Evolutionary conservation across 164 flowering plant genomes (phyloP).

Genomic region (Paratinospora sagittata): DNA sequence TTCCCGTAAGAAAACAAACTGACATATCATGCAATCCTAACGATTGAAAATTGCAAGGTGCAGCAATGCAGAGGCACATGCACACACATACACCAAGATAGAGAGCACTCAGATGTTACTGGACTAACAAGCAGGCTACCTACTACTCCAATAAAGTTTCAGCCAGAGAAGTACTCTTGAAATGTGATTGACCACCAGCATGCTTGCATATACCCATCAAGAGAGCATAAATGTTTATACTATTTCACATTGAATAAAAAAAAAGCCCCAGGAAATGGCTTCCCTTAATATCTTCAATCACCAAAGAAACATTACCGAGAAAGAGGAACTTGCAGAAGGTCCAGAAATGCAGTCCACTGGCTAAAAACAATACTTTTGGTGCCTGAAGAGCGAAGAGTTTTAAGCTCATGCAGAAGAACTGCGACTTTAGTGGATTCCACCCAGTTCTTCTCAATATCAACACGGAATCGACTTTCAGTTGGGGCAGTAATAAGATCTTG

Average conservation of each 20-base stretch:
- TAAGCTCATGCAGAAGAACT: conserved; percentile 62
- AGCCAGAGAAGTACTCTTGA: background rate
- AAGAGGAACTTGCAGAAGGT: conserved; percentile 87
- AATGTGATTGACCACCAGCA: background rate
- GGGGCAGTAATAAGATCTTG: conserved; percentile 96
- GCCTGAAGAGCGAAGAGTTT: conserved; percentile 53
- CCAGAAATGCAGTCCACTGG: conserved; percentile 98
- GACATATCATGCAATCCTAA: too few species aligned
- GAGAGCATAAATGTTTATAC: background rate
- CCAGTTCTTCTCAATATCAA: conserved; percentile 95
- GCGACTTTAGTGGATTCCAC: conserved; percentile 83
- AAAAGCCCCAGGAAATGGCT: background rate
- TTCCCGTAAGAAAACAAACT: too few species aligned
- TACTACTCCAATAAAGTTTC: background rate
- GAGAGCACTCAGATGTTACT: background rate
- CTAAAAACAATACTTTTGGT: conserved; percentile 93
- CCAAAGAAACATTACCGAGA: conserved; percentile 48
- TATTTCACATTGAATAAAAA: background rate
- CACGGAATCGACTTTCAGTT: conserved; percentile 71
- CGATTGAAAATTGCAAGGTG: too few species aligned
- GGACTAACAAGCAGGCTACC: background rate
- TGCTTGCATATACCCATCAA: background rate
- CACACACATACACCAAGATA: background rate
- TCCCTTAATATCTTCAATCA: conserved; percentile 1
- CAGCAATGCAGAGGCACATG: too few species aligned